These are phyloP conservation scores for Lachancea waltii DNA, from an alignment of 805 yeast genomes.

Conservation along the genomic window DNA sequence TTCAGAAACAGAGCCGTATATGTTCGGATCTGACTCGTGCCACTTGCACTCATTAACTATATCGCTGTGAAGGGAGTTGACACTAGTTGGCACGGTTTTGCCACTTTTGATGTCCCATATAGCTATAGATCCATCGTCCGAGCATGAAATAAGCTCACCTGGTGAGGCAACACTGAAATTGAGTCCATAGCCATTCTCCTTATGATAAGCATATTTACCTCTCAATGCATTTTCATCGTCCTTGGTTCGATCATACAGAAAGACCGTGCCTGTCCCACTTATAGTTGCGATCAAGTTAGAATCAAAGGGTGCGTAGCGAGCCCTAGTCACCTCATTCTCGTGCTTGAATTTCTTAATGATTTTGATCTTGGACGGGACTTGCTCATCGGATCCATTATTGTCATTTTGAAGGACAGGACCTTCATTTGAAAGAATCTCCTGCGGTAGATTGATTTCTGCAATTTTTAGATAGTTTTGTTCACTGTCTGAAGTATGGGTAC, in stretches of 20 bases:
- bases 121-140: conserved; percentile 62
- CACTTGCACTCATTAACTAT: conserved; percentile 75
- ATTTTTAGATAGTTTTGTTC: conserved; percentile 61
- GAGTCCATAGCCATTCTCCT: conserved; percentile 68
- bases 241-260: conserved; percentile 40
- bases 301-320: conserved; percentile 62
- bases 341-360: conserved; percentile 56
- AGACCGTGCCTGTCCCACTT: conserved; percentile 58
- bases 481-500: conserved; percentile 70
- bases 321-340: conserved; percentile 63
- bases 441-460: conserved; percentile 55
- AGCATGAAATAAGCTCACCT: conserved; percentile 50
- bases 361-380: conserved; percentile 44
- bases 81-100: conserved; percentile 23
- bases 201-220: conserved; percentile 44
- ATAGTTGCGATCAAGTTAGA: conserved; percentile 54
- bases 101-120: conserved; percentile 45
- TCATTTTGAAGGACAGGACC: conserved; percentile 19
- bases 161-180: conserved; percentile 49
- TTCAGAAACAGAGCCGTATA: conserved; percentile 71
- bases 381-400: conserved; percentile 14
- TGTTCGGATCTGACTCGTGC: conserved; percentile 45
- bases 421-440: conserved; percentile 25
- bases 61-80: conserved; percentile 38
- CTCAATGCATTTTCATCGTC: conserved; percentile 24